Evolutionary conservation across 345 rosid species (phyloP), one percentile per base, ranked within the genome.

Genomic region (Camelina laxa): DNA sequence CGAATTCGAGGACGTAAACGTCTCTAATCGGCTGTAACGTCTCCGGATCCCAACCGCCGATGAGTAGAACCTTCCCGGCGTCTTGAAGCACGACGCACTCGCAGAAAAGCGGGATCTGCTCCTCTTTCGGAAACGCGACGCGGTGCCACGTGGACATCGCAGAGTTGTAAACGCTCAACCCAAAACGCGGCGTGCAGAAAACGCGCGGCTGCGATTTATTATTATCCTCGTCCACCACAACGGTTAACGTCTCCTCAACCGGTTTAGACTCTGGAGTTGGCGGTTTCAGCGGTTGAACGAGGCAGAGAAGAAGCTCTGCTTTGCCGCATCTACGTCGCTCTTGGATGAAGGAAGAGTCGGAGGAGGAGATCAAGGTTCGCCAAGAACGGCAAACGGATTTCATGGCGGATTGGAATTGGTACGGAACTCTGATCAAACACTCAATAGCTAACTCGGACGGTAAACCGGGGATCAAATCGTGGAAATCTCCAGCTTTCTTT

Each of bases 41-140:
- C 38, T 7, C 27, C 17, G 86, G 84, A 66, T 87, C 89, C 91
- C 89, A 87, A 6, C 91, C 91, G 7, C 91, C 91, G 48, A 87
- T 62, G 5, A 87, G 71, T 1, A 85, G 44, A 9, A 82, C 30
- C 63, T 84, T 84, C 38, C 78, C 82, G 0, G 75, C 21, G 13
- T 80, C 71, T 13, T 76, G 80, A 38, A 85, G 19, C 20, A 80
- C 83, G 7, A 85, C 72, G 58, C 87, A 83, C 70, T 85, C 89
- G 65, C 87, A 84, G 77, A 87, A 87, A 78, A 87, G 60, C 5
- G 91, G 91, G 4, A 87, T 59, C 51, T 16, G 60, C 27, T 19
- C 5, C 4, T n/a, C 36, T 2, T 65, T 72, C 0, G 66, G 79
- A 15, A 84, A 80, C 35, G 55, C 68, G 1, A 79, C 73, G 67